Conservation (phyloP, 2,329 filamentous ascomycete species). For the Juglanconis juglandina region DNA sequence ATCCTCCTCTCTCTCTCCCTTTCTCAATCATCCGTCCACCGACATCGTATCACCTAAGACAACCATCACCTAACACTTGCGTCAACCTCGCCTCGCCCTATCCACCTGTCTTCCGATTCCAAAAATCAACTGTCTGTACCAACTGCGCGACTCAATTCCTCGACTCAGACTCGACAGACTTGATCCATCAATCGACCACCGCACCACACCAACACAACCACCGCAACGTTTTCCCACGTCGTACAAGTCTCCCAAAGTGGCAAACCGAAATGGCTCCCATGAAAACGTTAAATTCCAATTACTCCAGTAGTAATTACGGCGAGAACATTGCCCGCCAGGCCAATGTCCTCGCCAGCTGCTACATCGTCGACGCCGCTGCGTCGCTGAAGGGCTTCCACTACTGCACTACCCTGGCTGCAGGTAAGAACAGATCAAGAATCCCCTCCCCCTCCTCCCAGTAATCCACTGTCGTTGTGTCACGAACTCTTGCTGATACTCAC, state of each 20-base stretch:
- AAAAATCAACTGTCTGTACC: not conserved
- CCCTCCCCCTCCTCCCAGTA: conserved; percentile 16
- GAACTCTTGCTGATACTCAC: not conserved
- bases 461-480: not conserved
- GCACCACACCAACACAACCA: too few species aligned
- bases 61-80: not conserved
- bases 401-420: conserved; percentile 87
- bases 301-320: conserved; percentile 77
- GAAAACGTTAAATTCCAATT: conserved; percentile 65
- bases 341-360: conserved; percentile 88
- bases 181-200: too few species aligned
- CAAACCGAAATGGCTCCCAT: conserved; percentile 59
- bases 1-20: not conserved
- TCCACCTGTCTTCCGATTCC: too few species aligned
- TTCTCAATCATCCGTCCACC: not conserved
- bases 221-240: not conserved
- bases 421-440: conserved; percentile 40
- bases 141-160: not conserved
- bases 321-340: conserved; percentile 60
- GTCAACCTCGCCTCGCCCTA: not conserved
- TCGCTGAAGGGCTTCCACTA: conserved; percentile 84
- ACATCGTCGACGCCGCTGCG: conserved; percentile 72
- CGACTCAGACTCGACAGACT: not conserved
- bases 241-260: conserved; percentile 24
- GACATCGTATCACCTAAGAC: not conserved